These are phyloP conservation scores for Rosa lucieae DNA, from an alignment of 306 rosid genomes.

Conservation along the genomic window DNA sequence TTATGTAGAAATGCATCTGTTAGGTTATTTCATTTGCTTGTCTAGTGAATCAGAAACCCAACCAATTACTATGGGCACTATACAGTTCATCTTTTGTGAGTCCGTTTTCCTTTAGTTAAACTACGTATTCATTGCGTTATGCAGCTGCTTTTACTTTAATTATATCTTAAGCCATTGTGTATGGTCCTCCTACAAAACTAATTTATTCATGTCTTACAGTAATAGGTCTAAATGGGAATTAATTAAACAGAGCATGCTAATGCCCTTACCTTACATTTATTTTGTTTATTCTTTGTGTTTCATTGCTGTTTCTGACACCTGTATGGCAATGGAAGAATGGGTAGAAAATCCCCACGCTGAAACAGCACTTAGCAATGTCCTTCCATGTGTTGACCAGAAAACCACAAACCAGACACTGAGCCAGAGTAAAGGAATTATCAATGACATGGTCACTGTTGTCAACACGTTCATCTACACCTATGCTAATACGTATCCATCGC, in stretches of 20 bases:
- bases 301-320: conserved; percentile 84
- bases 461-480: conserved; percentile 57
- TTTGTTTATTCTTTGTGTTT: conserved; percentile 10
- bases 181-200: too few species aligned
- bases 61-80: too few species aligned
- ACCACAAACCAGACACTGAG: conserved; percentile 74
- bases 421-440: conserved; percentile 74
- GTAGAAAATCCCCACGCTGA: conserved; percentile 84
- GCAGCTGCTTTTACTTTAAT: too few species aligned
- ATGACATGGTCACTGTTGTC: conserved; percentile 64
- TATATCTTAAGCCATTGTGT: too few species aligned
- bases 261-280: not conserved
- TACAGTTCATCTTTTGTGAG: too few species aligned
- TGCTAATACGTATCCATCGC: conserved; percentile 59
- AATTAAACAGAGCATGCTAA: not conserved
- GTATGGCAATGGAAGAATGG: conserved; percentile 94
- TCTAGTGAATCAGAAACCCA: too few species aligned
- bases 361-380: conserved; percentile 86
- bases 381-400: conserved; percentile 87
- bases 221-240: not conserved
- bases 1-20: too few species aligned
- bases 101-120: too few species aligned
- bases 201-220: not conserved
- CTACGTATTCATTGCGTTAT: too few species aligned
- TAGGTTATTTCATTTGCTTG: too few species aligned